Evolutionary conservation across 345 rosid genomes (phyloP).

Genomic region (Pelargonium nanum): DNA sequence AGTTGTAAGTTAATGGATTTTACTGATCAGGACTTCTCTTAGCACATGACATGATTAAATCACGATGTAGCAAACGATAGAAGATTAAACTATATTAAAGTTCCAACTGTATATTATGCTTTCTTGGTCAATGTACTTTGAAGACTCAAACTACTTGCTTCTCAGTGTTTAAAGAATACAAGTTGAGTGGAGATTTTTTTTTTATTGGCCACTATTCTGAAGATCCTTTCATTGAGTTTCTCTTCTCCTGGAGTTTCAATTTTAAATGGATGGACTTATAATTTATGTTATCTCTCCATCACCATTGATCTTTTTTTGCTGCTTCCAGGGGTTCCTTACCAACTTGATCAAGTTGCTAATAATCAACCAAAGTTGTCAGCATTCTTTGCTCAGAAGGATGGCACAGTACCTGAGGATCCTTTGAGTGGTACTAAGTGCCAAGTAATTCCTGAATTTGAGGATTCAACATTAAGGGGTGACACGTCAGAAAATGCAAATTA

Average conservation of each 20-base stretch:
- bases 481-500: constrained; percentile 22
- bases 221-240: too few relatives aligned
- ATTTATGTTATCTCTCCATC: not conserved
- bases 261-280: too few relatives aligned
- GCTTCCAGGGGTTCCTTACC: constrained; percentile 77
- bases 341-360: constrained; percentile 71
- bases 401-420: constrained; percentile 19
- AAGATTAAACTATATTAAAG: not conserved
- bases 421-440: constrained; percentile 16
- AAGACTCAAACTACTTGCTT: not conserved
- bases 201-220: too few relatives aligned
- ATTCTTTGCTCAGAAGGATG: constrained; percentile 48
- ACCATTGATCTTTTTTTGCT: constrained; percentile 10
- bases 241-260: too few relatives aligned
- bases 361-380: constrained; percentile 78
- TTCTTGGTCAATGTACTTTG: not conserved
- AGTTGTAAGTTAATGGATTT: constrained; percentile 49
- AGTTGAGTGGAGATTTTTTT: constrained; percentile 3
- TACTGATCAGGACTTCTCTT: constrained; percentile 2
- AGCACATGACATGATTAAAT: too few relatives aligned
- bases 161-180: not conserved
- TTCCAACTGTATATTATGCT: not conserved
- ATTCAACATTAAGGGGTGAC: constrained; percentile 29
- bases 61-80: too few relatives aligned
- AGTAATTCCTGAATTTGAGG: constrained; percentile 22